These are phyloP conservation scores for Trichosporon sp. DNA, from an alignment of 1,284 basidiomycete genomes.

Conservation along the genomic window DNA sequence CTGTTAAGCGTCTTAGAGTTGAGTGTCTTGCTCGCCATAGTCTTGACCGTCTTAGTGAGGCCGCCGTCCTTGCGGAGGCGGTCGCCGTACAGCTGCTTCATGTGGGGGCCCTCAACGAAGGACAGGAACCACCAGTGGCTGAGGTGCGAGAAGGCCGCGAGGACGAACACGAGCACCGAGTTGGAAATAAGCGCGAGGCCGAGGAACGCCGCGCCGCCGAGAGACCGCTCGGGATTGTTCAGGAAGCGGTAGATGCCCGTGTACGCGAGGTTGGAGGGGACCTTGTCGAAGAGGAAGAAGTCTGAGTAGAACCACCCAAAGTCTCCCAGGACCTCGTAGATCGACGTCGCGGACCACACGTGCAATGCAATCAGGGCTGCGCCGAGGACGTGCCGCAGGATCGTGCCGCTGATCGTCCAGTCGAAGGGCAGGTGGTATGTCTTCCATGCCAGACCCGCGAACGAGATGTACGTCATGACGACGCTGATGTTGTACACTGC, in stretches of 20 bases:
- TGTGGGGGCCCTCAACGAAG: constrained; percentile 88
- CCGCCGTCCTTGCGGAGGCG: constrained; percentile 90
- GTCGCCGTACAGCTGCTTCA: constrained; percentile 91
- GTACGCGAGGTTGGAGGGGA: constrained; percentile 84
- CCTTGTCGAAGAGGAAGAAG: constrained; percentile 88
- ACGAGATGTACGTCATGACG: constrained; percentile 90
- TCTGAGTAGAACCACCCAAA: constrained; percentile 98
- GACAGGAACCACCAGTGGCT: constrained; percentile 88
- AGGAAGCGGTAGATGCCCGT: constrained; percentile 95
- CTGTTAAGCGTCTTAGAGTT: constrained; percentile 61
- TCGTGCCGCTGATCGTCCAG: constrained; percentile 84
- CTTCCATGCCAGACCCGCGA: constrained; percentile 75
- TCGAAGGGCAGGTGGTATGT: constrained; percentile 72
- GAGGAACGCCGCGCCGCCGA: constrained; percentile 93
- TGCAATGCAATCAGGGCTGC: constrained; percentile 79
- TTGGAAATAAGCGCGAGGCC: constrained; percentile 86
- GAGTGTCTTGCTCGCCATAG: constrained; percentile 69
- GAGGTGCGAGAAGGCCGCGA: constrained; percentile 79
- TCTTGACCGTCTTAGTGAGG: constrained; percentile 92
- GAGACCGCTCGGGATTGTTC: constrained; percentile 87
- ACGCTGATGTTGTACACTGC: constrained; percentile 83
- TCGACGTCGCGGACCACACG: constrained; percentile 83
- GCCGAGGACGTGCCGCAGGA: constrained; percentile 82
- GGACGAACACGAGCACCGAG: constrained; percentile 72
- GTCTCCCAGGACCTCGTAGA: constrained; percentile 84